Percentiles rank a stretch among this genome's conserved stretches.
Conservation (phyloP, 2,329 filamentous ascomycete species). For the Talaromyces rugulosus region DNA sequence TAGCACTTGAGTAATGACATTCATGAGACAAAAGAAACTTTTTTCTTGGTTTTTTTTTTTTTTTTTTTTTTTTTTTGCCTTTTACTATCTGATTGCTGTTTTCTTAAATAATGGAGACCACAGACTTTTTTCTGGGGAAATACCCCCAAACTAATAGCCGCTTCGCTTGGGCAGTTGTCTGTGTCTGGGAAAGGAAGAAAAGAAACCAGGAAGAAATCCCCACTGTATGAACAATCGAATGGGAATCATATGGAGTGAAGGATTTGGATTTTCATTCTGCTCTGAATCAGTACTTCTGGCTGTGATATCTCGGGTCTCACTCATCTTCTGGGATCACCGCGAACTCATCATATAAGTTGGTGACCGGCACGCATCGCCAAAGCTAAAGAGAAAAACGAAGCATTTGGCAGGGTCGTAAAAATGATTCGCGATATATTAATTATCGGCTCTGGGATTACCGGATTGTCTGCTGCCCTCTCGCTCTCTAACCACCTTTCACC, state of each 20-base stretch:
- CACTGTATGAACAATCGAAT: not conserved
- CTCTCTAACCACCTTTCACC: conserved; percentile 30
- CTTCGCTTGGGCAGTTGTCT: not conserved
- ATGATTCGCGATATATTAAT: conserved; percentile 23
- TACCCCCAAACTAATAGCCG: not conserved
- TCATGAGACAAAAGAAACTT: no score
- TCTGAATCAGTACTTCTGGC: not conserved
- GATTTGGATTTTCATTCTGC: not conserved
- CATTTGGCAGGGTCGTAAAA: not conserved
- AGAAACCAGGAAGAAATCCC: not conserved
- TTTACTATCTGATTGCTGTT: not conserved
- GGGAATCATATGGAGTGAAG: not conserved
- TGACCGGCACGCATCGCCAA: not conserved
- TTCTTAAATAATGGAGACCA: not conserved
- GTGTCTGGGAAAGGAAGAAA: not conserved
- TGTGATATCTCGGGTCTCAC: not conserved
- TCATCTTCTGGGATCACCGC: not conserved
- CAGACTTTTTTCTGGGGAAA: not conserved
- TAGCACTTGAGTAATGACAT: not conserved
- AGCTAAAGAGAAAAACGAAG: not conserved
- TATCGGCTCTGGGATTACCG: conserved; percentile 32
- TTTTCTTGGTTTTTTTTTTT: not conserved
- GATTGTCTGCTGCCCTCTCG: conserved; percentile 29
- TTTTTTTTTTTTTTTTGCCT: not conserved
- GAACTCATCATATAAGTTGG: not conserved